These are phyloP conservation scores for Anaeromyces robustus DNA, from an alignment of 192 early-diverging fungal species.

Conservation along the genomic window DNA sequence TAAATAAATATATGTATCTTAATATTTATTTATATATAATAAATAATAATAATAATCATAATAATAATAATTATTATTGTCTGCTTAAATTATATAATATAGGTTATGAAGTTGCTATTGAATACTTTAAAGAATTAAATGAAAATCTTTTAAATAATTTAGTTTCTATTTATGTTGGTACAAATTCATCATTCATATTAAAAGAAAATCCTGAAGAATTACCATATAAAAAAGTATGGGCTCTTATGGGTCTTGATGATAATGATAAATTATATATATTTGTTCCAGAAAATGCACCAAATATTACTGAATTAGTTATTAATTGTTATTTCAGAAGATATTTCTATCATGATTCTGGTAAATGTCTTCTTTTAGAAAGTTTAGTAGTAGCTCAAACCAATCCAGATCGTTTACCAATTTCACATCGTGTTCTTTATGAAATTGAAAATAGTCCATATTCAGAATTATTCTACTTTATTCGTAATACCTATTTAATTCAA, in stretches of 20 bases:
- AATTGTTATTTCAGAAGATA: not conserved
- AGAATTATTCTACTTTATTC: not conserved
- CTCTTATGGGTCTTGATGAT: not conserved
- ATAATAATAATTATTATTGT: too few relatives aligned
- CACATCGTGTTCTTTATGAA: not conserved
- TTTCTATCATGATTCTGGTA: not conserved
- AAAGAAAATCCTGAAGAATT: not conserved
- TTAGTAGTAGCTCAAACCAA: not conserved
- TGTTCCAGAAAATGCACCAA: not conserved
- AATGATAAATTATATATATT: not conserved
- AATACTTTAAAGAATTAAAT: not conserved
- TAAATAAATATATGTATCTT: too few relatives aligned
- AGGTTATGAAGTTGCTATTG: not conserved
- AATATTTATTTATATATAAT: too few relatives aligned
- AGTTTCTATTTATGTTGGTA: not conserved
- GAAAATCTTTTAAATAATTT: not conserved
- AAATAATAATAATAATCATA: too few relatives aligned
- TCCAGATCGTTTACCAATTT: not conserved
- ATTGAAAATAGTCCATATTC: not conserved
- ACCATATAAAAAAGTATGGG: not conserved
- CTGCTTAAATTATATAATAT: too few relatives aligned
- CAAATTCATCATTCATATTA: not conserved
- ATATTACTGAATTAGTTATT: not conserved
- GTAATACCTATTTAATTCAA: not conserved
- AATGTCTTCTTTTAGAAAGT: not conserved